Evolutionary conservation across 75 land plant genomes (phyloP), one percentile per base, ranked within the genome.

Genomic region (Selaginella tamariscina): DNA sequence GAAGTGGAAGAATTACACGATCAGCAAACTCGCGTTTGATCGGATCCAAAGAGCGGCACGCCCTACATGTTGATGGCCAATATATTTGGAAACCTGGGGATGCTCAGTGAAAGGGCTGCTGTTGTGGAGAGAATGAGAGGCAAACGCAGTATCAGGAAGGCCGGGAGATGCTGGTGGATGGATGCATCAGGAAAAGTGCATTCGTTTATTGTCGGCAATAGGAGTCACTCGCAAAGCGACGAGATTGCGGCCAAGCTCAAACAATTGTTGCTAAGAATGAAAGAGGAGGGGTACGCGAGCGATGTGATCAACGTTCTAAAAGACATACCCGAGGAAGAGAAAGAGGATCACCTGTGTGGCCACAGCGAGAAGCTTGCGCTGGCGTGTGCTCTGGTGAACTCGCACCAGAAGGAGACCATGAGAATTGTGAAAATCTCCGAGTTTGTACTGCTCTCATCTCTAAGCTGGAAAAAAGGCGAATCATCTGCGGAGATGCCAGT

Each of bases 301-400:
- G 78, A 73, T 24, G 32, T 32, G 24, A 29, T 76, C 31, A 71
- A 65, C 60, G 69, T 81, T 32, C 33, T 68, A 73, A 64, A 65
- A 74, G 80, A 81, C 2, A 9, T 68, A 13, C 79, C 79, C 32
- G 74, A 67, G 57, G 71, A 69, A 65, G 71, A 80, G 56, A 86
- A 75, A 62, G 89, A 79, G 33, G 70, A 81, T 23, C 55, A 67
- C 30, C 64, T 63, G 30, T 73, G 55, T 70, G 56, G 79, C 54
- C 89, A 86, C 70, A 80, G 85, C 54, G 89, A 86, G 65, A 86
- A 81, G 55, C 67, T 86, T 54, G 89, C 89, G 20, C 66, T 86
- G 39, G 55, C 86, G 11, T 86, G 76, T 81, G 89, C 82, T 9
- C 74, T 86, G 1, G 71, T 86, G 1, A 83, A 68, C 55, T 68